Evolutionary conservation across 257 asterid species (phyloP).

Genomic region (Sherardia arvensis): DNA sequence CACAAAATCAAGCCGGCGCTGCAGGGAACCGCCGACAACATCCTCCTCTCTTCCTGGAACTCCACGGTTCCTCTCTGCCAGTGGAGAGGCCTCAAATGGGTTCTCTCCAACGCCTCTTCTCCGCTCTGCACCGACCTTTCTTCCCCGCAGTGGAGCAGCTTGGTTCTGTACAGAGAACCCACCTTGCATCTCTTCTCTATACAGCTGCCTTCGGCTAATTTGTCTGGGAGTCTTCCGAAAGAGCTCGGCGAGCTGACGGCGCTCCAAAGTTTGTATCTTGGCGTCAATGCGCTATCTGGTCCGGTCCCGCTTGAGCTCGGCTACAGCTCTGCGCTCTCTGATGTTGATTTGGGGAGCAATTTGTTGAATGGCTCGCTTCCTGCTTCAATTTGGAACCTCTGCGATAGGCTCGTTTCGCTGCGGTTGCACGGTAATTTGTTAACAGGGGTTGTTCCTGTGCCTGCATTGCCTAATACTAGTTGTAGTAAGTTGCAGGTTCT

Average conservation of each 20-base stretch:
- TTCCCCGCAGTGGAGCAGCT: constrained; percentile 67
- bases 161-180: constrained; percentile 40
- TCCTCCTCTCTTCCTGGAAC: constrained; percentile 77
- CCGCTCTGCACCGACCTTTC: constrained; percentile 53
- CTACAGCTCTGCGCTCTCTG: constrained; percentile 62
- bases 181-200: constrained; percentile 58
- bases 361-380: constrained; percentile 63
- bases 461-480: constrained; percentile 66
- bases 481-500: constrained; percentile 61
- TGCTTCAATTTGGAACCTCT: constrained; percentile 84
- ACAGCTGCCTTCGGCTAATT: constrained; percentile 86
- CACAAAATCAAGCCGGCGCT: constrained; percentile 65
- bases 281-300: constrained; percentile 64
- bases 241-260: constrained; percentile 70
- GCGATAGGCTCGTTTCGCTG: constrained; percentile 62
- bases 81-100: constrained; percentile 94
- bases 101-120: constrained; percentile 42
- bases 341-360: constrained; percentile 72
- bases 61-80: constrained; percentile 72
- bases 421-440: constrained; percentile 66
- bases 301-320: constrained; percentile 86
- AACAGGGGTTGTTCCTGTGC: constrained; percentile 69
- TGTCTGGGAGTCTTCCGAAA: constrained; percentile 72
- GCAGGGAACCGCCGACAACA: constrained; percentile 57
- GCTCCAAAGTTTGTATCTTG: constrained; percentile 61